phyloP scores from a whole-genome alignment of 1,284 basidiomycete genomes.

The Thecaphora thlaspeos region DNA sequence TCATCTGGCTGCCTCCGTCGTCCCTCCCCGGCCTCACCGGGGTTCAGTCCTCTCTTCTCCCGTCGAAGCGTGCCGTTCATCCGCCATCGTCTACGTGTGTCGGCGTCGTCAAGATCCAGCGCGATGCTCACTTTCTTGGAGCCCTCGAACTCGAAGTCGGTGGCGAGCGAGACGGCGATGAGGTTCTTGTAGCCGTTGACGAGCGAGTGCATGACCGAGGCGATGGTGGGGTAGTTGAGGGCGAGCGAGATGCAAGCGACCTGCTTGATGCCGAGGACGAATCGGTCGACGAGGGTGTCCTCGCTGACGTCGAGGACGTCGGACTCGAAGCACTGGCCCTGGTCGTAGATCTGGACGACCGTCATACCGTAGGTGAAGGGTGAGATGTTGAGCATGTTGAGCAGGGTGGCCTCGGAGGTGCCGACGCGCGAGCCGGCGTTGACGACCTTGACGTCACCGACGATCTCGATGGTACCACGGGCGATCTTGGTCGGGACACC shows the following conservation, averaged over 20 bases:
- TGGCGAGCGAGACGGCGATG: constrained; percentile 77
- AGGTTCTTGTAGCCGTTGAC: constrained; percentile 99
- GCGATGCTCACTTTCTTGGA: constrained; percentile 80
- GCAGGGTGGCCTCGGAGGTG: constrained; percentile 89
- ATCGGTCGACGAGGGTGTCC: constrained; percentile 82
- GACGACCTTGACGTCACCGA: constrained; percentile 94
- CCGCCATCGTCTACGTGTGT: too few species aligned
- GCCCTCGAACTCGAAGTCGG: constrained; percentile 93
- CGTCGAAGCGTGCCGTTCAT: too few species aligned
- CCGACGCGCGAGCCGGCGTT: constrained; percentile 88
- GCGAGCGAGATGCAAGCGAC: constrained; percentile 94
- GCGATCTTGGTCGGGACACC: constrained; percentile 99
- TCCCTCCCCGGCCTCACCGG: too few species aligned
- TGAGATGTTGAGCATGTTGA: constrained; percentile 92
- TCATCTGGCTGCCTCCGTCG: constrained; percentile 9
- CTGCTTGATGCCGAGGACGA: constrained; percentile 89
- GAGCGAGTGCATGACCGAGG: constrained; percentile 87
- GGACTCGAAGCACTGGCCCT: constrained; percentile 68
- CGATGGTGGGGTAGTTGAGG: constrained; percentile 91
- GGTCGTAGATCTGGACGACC: constrained; percentile 65
- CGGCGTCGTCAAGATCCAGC: too few species aligned
- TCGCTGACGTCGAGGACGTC: constrained; percentile 88
- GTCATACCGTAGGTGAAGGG: constrained; percentile 97
- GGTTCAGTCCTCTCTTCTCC: too few species aligned
- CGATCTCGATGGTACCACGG: constrained; percentile 99